Conservation (phyloP, 805 yeast species). For the Yarrowia bubula region DNA sequence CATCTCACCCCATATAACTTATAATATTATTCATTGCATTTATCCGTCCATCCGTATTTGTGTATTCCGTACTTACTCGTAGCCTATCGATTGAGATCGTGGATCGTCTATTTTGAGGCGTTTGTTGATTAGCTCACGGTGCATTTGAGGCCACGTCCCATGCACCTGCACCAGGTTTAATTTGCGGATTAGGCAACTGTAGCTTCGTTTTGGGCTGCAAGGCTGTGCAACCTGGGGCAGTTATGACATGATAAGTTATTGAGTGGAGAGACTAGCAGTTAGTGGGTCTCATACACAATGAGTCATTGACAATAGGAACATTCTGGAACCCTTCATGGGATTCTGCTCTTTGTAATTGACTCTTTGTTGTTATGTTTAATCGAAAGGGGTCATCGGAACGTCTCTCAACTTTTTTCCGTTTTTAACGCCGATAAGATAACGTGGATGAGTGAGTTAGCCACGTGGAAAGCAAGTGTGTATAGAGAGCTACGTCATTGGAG, state of each 20-base stretch:
- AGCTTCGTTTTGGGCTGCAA: background rate
- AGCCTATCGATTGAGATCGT: no score
- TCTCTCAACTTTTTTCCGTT: no score
- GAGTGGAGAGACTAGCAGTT: no score
- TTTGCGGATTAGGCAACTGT: background rate
- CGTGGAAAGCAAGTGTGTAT: background rate
- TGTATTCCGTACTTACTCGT: background rate
- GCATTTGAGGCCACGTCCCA: constrained; percentile 2
- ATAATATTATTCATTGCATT: constrained; percentile 6
- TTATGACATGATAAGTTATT: no score
- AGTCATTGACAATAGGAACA: background rate
- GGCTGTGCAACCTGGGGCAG: constrained; percentile 1
- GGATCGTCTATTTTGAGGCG: no score
- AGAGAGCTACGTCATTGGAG: background rate
- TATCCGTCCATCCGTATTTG: background rate
- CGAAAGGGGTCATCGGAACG: no score
- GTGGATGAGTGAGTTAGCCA: background rate
- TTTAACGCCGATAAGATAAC: background rate
- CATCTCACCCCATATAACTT: background rate
- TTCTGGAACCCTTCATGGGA: background rate
- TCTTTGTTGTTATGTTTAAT: background rate
- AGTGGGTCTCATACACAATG: no score
- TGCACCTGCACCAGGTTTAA: background rate
- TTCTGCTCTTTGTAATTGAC: no score
- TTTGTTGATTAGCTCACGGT: background rate